These are phyloP conservation scores for Scheffersomyces spartinae DNA, from an alignment of 805 yeast genomes.

Conservation along the genomic window DNA sequence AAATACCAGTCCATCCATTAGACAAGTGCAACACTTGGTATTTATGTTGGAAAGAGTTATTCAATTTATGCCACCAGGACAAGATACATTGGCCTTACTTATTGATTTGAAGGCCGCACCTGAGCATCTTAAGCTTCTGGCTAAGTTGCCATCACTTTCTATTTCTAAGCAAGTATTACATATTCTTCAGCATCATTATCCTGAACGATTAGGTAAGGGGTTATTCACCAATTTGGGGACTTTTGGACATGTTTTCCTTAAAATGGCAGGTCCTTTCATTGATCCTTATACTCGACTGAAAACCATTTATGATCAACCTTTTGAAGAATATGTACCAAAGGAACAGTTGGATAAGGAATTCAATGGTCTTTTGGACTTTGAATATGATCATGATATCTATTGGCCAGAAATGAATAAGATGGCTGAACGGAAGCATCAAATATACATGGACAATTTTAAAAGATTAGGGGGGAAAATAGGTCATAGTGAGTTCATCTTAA, in stretches of 20 bases:
- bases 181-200: constrained; percentile 93
- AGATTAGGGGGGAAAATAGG: constrained; percentile 68
- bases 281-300: constrained; percentile 94
- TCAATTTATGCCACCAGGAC: constrained; percentile 93
- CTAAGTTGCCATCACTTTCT: constrained; percentile 78
- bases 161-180: constrained; percentile 87
- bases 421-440: constrained; percentile 45
- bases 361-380: constrained; percentile 80
- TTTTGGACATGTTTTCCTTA: constrained; percentile 86
- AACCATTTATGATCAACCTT: constrained; percentile 84
- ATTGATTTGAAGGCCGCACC: constrained; percentile 87
- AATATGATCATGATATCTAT: constrained; percentile 66
- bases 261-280: constrained; percentile 87
- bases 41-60: constrained; percentile 87
- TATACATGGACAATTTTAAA: constrained; percentile 57
- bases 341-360: constrained; percentile 75
- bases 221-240: constrained; percentile 87
- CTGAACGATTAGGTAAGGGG: constrained; percentile 92
- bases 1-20: constrained; percentile 78
- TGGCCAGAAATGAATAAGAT: constrained; percentile 63
- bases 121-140: constrained; percentile 42
- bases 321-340: constrained; percentile 67
- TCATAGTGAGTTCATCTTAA: constrained; percentile 69
- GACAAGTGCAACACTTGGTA: constrained; percentile 94
- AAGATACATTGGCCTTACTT: constrained; percentile 81